Evolutionary conservation across 805 yeast genomes (phyloP).

Genomic region (Spencermartinsiella europaea): DNA sequence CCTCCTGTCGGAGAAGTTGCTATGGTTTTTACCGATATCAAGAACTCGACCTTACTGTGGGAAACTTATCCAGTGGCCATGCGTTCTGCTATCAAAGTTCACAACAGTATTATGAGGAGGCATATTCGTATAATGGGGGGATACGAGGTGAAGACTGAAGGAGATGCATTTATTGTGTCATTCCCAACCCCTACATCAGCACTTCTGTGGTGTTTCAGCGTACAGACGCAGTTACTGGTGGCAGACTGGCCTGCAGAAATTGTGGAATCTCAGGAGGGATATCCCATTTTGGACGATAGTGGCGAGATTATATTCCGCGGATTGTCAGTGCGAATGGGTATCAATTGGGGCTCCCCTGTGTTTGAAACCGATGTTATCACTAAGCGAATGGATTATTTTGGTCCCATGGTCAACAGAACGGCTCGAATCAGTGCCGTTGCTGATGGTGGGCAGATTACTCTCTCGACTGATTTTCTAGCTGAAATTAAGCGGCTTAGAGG

Average conservation of each 20-base stretch:
- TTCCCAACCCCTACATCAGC: slow-evolving; percentile 92
- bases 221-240: slow-evolving; percentile 72
- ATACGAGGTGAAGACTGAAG: slow-evolving; percentile 97
- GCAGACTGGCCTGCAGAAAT: slow-evolving; percentile 98
- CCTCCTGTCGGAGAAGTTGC: slow-evolving; percentile 96
- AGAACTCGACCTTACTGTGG: slow-evolving; percentile 91
- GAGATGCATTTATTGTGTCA: slow-evolving; percentile 98
- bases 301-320: slow-evolving; percentile 72
- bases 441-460: slow-evolving; percentile 95
- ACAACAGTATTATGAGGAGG: slow-evolving; percentile 90
- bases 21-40: slow-evolving; percentile 95
- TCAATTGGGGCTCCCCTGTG: slow-evolving; percentile 97
- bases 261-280: slow-evolving; percentile 75
- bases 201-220: slow-evolving; percentile 88
- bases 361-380: slow-evolving; percentile 94
- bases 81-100: slow-evolving; percentile 95
- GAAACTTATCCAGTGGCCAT: slow-evolving; percentile 87
- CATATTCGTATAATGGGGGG: slow-evolving; percentile 92
- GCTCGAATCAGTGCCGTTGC: slow-evolving; percentile 92
- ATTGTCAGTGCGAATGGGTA: slow-evolving; percentile 93
- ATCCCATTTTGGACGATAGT: slow-evolving; percentile 62
- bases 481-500: slow-evolving; percentile 50
- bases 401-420: slow-evolving; percentile 96
- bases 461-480: slow-evolving; percentile 73
- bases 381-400: slow-evolving; percentile 96